phyloP scores from a whole-genome alignment of 2,329 filamentous ascomycete genomes.

The Clarireedia monteithiana region DNA sequence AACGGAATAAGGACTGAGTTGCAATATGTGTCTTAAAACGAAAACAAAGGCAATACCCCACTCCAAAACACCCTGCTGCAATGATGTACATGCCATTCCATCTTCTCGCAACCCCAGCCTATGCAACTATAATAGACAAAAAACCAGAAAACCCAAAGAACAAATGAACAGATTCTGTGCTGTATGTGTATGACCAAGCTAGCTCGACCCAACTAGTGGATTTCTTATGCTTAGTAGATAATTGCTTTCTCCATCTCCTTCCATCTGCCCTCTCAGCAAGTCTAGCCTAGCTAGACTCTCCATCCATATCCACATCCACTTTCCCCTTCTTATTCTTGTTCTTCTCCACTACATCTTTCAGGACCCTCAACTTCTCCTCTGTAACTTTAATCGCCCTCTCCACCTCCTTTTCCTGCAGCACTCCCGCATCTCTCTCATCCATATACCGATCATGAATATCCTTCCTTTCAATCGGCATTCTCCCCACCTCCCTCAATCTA shows the following conservation, averaged over 20 bases:
- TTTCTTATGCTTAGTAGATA: background rate
- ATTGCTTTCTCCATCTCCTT: background rate
- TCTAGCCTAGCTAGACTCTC: no score
- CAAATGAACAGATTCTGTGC: background rate
- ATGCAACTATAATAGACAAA: no score
- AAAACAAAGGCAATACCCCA: no score
- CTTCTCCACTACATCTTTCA: constrained; percentile 63
- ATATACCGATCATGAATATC: constrained; percentile 20
- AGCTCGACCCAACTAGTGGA: background rate
- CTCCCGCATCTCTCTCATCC: constrained; percentile 16
- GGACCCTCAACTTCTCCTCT: constrained; percentile 69
- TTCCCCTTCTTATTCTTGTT: background rate
- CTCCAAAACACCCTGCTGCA: no score
- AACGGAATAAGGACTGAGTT: no score
- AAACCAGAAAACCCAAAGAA: background rate
- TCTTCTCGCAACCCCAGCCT: no score
- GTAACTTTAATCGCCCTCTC: constrained; percentile 49
- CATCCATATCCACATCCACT: background rate
- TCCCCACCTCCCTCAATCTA: constrained; percentile 55
- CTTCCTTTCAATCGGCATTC: constrained; percentile 23
- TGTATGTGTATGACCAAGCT: background rate
- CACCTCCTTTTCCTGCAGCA: constrained; percentile 23
- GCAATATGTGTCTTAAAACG: no score
- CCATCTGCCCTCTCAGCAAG: background rate
- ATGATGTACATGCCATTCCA: no score